A percentile compares a stretch with the other conserved stretches of the same genome.
phyloP scores from a whole-genome alignment of 2,329 filamentous ascomycete species.

The Fusarium compactum region DNA sequence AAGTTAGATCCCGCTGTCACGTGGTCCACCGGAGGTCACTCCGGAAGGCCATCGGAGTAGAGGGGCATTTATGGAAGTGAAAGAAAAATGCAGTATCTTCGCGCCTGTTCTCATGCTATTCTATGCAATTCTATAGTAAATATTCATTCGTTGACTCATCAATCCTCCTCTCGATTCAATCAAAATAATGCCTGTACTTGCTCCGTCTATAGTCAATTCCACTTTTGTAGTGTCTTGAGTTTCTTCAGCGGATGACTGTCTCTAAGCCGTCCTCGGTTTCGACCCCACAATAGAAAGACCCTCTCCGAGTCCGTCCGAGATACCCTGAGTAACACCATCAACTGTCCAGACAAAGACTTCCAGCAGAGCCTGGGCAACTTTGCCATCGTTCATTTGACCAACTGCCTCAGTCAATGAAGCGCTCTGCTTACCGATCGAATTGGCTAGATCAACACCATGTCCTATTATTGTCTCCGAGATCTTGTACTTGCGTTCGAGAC shows the following conservation, averaged over 20 bases:
- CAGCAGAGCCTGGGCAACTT: slow-evolving; percentile 69
- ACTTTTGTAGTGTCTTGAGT: not conserved
- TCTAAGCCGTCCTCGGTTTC: slow-evolving; percentile 14
- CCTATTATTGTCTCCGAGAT: slow-evolving; percentile 80
- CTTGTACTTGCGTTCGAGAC: slow-evolving; percentile 75
- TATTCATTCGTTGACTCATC: not conserved
- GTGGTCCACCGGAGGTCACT: slow-evolving; percentile 9
- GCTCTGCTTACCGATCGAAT: slow-evolving; percentile 67
- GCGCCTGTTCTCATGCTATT: not conserved
- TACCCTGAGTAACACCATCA: slow-evolving; percentile 72
- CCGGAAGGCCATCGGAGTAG: not conserved
- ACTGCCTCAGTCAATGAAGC: slow-evolving; percentile 68
- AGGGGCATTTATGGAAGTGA: not conserved
- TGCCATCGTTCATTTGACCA: slow-evolving; percentile 72
- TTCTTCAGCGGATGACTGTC: not conserved
- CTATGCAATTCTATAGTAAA: not conserved
- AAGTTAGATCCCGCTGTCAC: slow-evolving; percentile 21
- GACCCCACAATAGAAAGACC: slow-evolving; percentile 48
- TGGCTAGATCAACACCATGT: slow-evolving; percentile 69
- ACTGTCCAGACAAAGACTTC: slow-evolving; percentile 71
- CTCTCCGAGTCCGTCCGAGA: slow-evolving; percentile 71
- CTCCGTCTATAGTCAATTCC: slow-evolving; percentile 2
- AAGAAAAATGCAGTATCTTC: slow-evolving; percentile 5
- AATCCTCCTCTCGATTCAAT: not conserved
- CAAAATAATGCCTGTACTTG: not conserved